Evolutionary conservation across 805 yeast genomes (phyloP), one percentile per base, ranked within the genome.

Genomic region (Hemisphaericaspora nanyangensis): DNA sequence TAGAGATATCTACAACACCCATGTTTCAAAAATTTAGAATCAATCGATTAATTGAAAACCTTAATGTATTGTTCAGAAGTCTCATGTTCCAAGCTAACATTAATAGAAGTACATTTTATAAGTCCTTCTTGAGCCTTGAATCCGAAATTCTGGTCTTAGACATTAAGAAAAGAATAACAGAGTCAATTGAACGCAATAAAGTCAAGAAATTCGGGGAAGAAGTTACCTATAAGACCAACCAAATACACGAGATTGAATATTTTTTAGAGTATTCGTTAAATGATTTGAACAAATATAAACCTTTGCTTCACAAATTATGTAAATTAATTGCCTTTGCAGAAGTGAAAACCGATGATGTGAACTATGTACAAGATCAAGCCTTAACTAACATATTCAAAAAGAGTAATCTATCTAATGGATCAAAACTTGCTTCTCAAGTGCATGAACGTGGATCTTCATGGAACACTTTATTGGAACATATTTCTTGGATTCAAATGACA

Each of bases 1-100:
- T 55, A 2, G 57, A 55, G 5, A 54, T 46, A 11, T 30, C 58
- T 3, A 50, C 54, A 1, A 48, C 54, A 4, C 63, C 68, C 3
- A 47, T 51, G 13, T 66, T 60, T 46, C 69, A 68, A 44, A 79
- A 79, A 46, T 51, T 68, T 31, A 65, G 70, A 34, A 47, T 75
- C 26, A 79, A 79, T 46, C 63, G 73, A 25, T 56, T 76, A 26
- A 54, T 79, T 16, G 67, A 70, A 27, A 59, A 64, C 26, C 45
- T 82, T 26, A 82, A 82, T 46, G 46, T 71, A 6, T 60, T 80
- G 26, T 51, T 84, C 11, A 57, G 68, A 15, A 54, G 67, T n/a
- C 44, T 80, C 4, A 42, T 60, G 6, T 54, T 61, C 31, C 56
- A 45, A 43, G 47, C 46, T 25, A 37, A 37, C 5, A 40, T 39